Base-by-base conservation (phyloP, 208 protist genomes). In the Leishmania braziliensis region DNA sequence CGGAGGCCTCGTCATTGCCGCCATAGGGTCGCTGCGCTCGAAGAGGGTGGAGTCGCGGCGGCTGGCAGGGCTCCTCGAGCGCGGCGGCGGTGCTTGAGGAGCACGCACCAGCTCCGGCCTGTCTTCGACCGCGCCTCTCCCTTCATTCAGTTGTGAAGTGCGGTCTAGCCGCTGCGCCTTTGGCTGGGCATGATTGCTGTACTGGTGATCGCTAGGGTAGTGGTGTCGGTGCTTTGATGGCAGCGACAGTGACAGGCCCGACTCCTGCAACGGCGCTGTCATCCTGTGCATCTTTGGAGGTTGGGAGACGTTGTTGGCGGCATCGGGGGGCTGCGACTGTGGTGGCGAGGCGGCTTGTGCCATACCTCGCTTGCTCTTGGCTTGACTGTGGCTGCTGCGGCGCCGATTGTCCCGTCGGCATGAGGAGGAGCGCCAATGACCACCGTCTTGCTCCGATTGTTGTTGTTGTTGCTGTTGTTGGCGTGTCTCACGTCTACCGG, bases 81-180 rank as follows among this genome's bases (percentile, higher is more conserved):
- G 80, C 66, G 72, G 80, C 73, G 74, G 74, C 54, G 73, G 80
- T 20, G 80, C 63, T 20, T 26, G 56, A 20, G 70, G 43, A 39
- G 53, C 18, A 60, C 50, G 12, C 71, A 12, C n/a, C 62, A 33
- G 62, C 62, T 39, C 62, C 26, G 3, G 62, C 29, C n/a, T 39
- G 29, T 39, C 29, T 5, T 9, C 62, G 29, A 68, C 62, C 9
- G 29, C 12, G 62, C 62, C 29, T 9, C 29, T 6, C 3, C 26
- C 29, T 3, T 68, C 14, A 5, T 39, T 29, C n/a, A 14, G 26
- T 20, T 5, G 62, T 14, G 62, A 68, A 39, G n/a, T 10, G 29
- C 29, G n/a, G 9, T 39, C 71, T n/a, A 20, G 46, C 18, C 71
- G 46, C 29, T 56, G 46, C 29, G 23, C 71, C 43, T 20, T n/a